Evolutionary conservation across 1,284 basidiomycete species (phyloP).

Genomic region (Pisolithus thermaeus): DNA sequence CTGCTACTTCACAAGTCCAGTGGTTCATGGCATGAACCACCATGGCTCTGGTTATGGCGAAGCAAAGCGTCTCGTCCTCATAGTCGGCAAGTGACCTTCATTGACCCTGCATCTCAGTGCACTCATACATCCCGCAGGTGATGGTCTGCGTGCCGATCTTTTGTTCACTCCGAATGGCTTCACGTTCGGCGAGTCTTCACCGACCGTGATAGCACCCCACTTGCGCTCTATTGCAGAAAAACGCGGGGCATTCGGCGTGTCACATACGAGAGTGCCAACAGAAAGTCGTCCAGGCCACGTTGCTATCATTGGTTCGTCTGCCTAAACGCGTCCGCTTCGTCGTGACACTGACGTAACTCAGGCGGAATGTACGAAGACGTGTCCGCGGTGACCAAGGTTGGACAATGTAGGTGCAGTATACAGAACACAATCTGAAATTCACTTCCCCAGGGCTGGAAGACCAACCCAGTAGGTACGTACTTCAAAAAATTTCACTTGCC

Average conservation of each 20-base stretch:
- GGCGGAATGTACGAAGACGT: conserved; percentile 92
- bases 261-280: conserved; percentile 85
- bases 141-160: conserved; percentile 81
- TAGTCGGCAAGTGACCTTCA: conserved; percentile 56
- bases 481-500: neutral
- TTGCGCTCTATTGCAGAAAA: conserved; percentile 61
- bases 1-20: conserved; percentile 83
- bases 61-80: conserved; percentile 73
- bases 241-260: conserved; percentile 77
- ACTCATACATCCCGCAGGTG: conserved; percentile 42
- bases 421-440: conserved; percentile 1
- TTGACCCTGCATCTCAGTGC: neutral
- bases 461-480: conserved; percentile 63
- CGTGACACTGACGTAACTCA: conserved; percentile 21
- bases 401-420: conserved; percentile 9
- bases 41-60: conserved; percentile 42
- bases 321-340: neutral
- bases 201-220: conserved; percentile 71
- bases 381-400: conserved; percentile 80
- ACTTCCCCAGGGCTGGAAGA: conserved; percentile 71
- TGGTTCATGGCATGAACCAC: conserved; percentile 67
- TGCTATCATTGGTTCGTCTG: conserved; percentile 69
- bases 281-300: conserved; percentile 88
- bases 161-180: conserved; percentile 66
- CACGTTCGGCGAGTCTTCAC: conserved; percentile 43